Evolutionary conservation across 441 rosid genomes (phyloP).

Genomic region (Croton setiger): DNA sequence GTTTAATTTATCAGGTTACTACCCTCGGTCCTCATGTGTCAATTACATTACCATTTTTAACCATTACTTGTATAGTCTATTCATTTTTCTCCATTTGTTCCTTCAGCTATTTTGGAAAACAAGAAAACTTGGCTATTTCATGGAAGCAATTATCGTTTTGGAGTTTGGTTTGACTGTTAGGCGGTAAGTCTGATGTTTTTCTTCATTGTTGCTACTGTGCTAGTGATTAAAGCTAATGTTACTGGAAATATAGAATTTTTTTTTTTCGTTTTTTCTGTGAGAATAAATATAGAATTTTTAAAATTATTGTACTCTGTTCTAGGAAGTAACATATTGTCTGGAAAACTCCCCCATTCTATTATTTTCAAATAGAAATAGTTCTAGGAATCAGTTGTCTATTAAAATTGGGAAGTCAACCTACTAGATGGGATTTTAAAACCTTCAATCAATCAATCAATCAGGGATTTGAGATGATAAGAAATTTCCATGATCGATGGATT

Average conservation of each 20-base stretch:
- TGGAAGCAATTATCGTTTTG: slow-evolving; percentile 92
- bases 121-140: slow-evolving; percentile 61
- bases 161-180: slow-evolving; percentile 85
- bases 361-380: too few relatives aligned
- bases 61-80: not conserved
- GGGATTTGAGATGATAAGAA: too few relatives aligned
- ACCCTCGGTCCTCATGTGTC: not conserved
- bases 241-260: too few relatives aligned
- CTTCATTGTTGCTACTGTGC: not conserved
- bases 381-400: too few relatives aligned
- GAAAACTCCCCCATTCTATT: too few relatives aligned
- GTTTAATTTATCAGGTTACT: too few relatives aligned
- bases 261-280: too few relatives aligned
- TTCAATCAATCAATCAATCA: too few relatives aligned
- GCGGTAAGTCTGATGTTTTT: slow-evolving; percentile 46
- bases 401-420: too few relatives aligned
- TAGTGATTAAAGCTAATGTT: not conserved
- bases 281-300: too few relatives aligned
- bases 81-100: slow-evolving; percentile 17
- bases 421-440: too few relatives aligned
- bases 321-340: not conserved
- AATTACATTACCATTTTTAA: not conserved
- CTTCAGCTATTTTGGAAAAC: slow-evolving; percentile 83
- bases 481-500: too few relatives aligned
- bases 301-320: not conserved